Conservation (phyloP, 129 eudicot genomes). For the Gnaphalium uliginosum region DNA sequence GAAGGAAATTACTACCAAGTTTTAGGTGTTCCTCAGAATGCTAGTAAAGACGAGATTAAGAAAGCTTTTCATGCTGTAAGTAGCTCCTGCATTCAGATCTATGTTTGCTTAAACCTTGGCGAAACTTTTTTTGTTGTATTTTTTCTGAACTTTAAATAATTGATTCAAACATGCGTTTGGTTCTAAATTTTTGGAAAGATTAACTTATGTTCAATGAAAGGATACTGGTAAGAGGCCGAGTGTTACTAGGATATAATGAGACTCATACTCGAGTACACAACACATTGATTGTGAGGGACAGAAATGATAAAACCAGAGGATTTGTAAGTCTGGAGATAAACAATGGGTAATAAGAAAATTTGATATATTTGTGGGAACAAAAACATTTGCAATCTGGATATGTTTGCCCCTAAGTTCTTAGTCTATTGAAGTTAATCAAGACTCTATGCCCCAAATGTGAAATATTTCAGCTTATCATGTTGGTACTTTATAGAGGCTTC, state of each 20-base stretch:
- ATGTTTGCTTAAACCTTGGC: not conserved
- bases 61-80: slow-evolving; percentile 87
- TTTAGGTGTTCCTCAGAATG: slow-evolving; percentile 72
- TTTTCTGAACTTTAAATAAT: not conserved
- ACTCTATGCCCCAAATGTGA: not conserved
- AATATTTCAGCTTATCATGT: not conserved
- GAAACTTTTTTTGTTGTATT: not conserved
- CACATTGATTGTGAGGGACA: not conserved
- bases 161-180: not conserved
- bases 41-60: slow-evolving; percentile 76
- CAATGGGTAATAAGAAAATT: not conserved
- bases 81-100: slow-evolving; percentile 11
- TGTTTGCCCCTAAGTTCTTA: not conserved
- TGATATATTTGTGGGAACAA: not conserved
- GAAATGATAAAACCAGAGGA: not conserved
- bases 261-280: not conserved
- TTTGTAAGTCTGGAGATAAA: not conserved
- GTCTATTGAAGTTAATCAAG: not conserved
- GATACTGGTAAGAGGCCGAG: not conserved
- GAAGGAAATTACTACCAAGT: slow-evolving; percentile 66
- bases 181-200: too few relatives aligned
- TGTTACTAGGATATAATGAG: not conserved
- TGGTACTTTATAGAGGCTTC: not conserved
- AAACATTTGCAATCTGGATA: too few relatives aligned
- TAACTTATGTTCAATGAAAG: not conserved